Base-by-base conservation (phyloP, 1,139 yeast species). In the Debaryomyces singareniensis region DNA sequence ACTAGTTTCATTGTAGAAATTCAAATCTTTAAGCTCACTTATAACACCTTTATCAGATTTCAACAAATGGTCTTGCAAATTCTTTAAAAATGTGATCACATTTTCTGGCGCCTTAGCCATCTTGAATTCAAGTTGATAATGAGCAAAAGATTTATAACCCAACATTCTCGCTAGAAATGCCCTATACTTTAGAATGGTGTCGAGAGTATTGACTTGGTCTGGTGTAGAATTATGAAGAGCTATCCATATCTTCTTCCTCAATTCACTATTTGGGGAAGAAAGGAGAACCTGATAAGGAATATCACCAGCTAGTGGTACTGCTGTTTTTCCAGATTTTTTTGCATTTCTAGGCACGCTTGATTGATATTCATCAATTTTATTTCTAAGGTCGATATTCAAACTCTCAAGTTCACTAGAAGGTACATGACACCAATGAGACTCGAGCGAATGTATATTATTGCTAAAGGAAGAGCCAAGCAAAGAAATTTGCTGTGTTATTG, bases 51-150 rank as follows among this genome's bases (percentile, higher is more conserved):
- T 74, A 26, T 59, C 63, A 63, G 39, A 44, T 11, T 11, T 21
- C 1, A 31, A 9, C 14, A 53, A 49, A 13, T 47, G 50, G 9
- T 55, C 50, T 16, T 82, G 77, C 29, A 89, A 53, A 27, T 78
- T 76, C 5, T 61, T 53, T 34, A 91, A 60, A 41, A 91, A 87
- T 5, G 78, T 64, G 39, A 65, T 55, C 1, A 89, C 98, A 45
- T 85, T 78, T 18, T 72, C 75, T 0, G 96, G 95, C 6, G 58
- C 68, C 38, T 78, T 78, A 10, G 95, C 95, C 96, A 91, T 85
- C 51, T 93, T 91, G 40, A 86, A 95, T 36, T 76, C 79, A 25
- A 91, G 61, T 48, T 85, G 94, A 49, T 91, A 89, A 31, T 81
- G 80, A 0, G 93, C 77, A 56, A 67, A 91, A 26, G 85, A 78